A percentile compares a stretch with the other conserved stretches of the same genome.
Conservation (phyloP, 495 filamentous ascomycete species). For the Penicillium silybi region DNA sequence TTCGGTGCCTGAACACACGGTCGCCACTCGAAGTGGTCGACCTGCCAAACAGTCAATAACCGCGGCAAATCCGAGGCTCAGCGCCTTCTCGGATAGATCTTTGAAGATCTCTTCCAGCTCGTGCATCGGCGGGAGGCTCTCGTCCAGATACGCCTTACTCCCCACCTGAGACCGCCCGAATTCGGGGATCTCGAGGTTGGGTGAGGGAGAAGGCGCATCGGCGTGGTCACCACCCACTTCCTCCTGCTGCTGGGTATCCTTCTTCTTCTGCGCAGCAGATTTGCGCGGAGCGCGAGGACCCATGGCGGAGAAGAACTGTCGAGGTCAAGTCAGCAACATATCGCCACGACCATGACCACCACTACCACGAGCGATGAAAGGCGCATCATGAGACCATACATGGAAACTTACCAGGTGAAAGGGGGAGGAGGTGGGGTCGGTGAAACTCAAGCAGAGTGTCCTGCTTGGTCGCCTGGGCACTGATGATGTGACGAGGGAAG, state of each 20-base stretch:
- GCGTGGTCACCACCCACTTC: background rate
- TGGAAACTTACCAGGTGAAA: too few species aligned
- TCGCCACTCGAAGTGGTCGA: constrained; percentile 58
- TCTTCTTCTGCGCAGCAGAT: too few species aligned
- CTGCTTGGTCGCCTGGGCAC: too few species aligned
- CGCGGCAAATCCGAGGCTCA: constrained; percentile 29
- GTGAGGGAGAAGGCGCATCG: too few species aligned
- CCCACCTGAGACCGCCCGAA: background rate
- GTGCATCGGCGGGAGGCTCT: constrained; percentile 41
- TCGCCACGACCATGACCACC: background rate
- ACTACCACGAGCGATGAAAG: background rate
- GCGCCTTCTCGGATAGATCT: constrained; percentile 39
- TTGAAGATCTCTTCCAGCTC: constrained; percentile 48
- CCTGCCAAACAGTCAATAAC: constrained; percentile 35
- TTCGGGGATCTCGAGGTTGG: constrained; percentile 10
- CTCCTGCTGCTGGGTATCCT: background rate
- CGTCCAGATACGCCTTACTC: constrained; percentile 18
- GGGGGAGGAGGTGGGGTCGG: too few species aligned
- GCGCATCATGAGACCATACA: too few species aligned
- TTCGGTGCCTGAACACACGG: constrained; percentile 82
- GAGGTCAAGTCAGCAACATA: background rate
- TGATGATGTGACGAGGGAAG: too few species aligned
- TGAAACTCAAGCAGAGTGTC: too few species aligned
- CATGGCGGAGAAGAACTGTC: background rate
- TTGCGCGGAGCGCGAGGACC: too few species aligned